Evolutionary conservation across 768 basidiomycete species (phyloP).

Genomic region (Mycena pura): DNA sequence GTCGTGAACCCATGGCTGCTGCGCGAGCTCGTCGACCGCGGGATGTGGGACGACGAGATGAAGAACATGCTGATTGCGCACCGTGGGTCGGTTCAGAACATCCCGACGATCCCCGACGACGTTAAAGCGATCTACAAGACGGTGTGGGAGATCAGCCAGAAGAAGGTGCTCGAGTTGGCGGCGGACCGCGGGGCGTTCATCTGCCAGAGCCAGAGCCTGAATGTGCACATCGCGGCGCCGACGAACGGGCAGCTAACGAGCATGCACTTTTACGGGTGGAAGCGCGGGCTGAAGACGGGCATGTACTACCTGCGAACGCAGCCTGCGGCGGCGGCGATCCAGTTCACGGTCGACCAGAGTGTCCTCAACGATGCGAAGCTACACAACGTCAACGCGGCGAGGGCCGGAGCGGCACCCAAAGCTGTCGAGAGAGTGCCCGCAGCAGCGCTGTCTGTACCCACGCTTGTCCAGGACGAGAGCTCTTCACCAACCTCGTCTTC

Average conservation of each 20-base stretch:
- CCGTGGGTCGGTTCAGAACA: constrained; percentile 51
- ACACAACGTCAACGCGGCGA: constrained; percentile 44
- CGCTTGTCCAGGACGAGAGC: constrained; percentile 40
- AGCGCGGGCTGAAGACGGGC: constrained; percentile 84
- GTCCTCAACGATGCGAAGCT: constrained; percentile 71
- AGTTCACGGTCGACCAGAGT: constrained; percentile 74
- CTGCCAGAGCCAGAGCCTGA: constrained; percentile 82
- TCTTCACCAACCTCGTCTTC: constrained; percentile 35
- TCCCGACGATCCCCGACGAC: constrained; percentile 71
- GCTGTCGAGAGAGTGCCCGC: constrained; percentile 30
- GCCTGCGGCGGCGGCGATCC: constrained; percentile 80
- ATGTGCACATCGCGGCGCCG: constrained; percentile 77
- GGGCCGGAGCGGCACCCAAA: constrained; percentile 26
- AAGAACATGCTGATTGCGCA: constrained; percentile 30
- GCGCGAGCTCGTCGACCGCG: constrained; percentile 77
- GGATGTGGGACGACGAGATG: constrained; percentile 68
- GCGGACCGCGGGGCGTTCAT: constrained; percentile 87
- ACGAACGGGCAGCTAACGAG: constrained; percentile 76
- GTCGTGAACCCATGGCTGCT: constrained; percentile 86
- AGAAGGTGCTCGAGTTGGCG: constrained; percentile 81
- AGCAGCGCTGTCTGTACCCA: constrained; percentile 27
- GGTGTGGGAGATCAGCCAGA: constrained; percentile 88
- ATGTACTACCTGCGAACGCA: constrained; percentile 85
- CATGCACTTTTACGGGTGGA: constrained; percentile 90
- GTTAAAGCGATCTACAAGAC: constrained; percentile 89